Base-by-base conservation (phyloP, 1,284 basidiomycete genomes). In the Butyriboletus appendiculatus region DNA sequence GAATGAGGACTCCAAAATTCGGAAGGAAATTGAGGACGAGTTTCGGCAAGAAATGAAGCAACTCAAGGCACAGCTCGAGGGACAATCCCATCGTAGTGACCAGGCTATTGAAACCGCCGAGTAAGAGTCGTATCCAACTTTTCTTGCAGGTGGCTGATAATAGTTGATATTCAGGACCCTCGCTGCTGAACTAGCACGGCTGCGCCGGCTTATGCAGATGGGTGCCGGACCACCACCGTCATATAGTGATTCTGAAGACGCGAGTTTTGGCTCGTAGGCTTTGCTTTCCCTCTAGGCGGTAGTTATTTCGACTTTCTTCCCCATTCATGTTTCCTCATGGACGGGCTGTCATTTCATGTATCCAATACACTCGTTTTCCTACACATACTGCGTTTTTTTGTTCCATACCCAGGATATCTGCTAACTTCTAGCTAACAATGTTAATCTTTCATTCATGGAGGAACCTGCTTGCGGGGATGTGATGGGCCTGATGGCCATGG, bases 201-300 rank as follows among this genome's bases (percentile, higher is more conserved):
- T 91, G 61, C 76, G 86, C 62, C 76, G 88, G 54, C 77, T 91
- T 39, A 90, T 91, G 81, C 85, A 82, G 60, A 72, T 72, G 16
- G 65, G 72, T 60, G 67, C 68, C 3, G 68, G 61, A 49, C 58
- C 67, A 56, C 67, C 65, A 41, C 47, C 60, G 32, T 51, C 54
- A 24, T 35, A 51, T 41, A 55, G 45, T 42, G 55, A 54, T 28
- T 47, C 45, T 5, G 59, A 55, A 50, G 55, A 40, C 28, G 22
- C 48, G 49, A 52, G 52, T 49, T 24, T 51, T 28, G 51, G 33
- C 52, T 61, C 57, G 57, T 69, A 50, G 48, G 26, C 44, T 48
- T 52, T 30, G 1, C 12, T 30, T 51, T 53, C 20, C 35, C 15
- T 38, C n/a, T 34, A 3, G 33, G 9, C 45, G 41, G 43, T 38